phyloP scores from a whole-genome alignment of 441 rosid genomes.

The Adansonia madagascariensis region DNA sequence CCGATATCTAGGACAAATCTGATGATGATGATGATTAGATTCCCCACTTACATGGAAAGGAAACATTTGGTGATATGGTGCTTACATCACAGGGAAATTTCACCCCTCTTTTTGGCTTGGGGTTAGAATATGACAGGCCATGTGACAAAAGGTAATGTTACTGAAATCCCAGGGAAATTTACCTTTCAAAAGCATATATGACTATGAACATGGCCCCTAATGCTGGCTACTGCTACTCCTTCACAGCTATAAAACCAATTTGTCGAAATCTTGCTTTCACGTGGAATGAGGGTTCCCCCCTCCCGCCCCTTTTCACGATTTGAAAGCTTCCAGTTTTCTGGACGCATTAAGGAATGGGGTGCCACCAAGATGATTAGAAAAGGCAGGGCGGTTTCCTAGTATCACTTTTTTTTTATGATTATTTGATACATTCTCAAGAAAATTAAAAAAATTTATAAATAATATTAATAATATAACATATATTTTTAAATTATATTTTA shows the following conservation, averaged over 20 bases:
- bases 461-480: no score
- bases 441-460: no score
- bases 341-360: neutral
- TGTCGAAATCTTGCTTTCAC: neutral
- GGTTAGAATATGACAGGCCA: slow-evolving; percentile 26
- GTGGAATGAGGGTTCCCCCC: neutral
- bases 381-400: neutral
- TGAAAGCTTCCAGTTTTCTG: neutral
- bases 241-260: slow-evolving; percentile 6
- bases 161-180: neutral
- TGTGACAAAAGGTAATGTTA: neutral
- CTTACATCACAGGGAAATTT: slow-evolving; percentile 7
- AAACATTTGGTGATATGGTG: neutral
- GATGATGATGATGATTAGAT: slow-evolving; percentile 4
- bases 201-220: neutral
- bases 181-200: neutral
- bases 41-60: neutral
- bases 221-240: neutral
- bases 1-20: neutral
- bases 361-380: neutral
- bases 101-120: neutral
- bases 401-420: neutral
- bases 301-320: neutral
- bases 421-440: no score
- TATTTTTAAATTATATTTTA: no score